Evolutionary conservation across 495 filamentous ascomycete genomes (phyloP).

Genomic region (Penicillium taxi): DNA sequence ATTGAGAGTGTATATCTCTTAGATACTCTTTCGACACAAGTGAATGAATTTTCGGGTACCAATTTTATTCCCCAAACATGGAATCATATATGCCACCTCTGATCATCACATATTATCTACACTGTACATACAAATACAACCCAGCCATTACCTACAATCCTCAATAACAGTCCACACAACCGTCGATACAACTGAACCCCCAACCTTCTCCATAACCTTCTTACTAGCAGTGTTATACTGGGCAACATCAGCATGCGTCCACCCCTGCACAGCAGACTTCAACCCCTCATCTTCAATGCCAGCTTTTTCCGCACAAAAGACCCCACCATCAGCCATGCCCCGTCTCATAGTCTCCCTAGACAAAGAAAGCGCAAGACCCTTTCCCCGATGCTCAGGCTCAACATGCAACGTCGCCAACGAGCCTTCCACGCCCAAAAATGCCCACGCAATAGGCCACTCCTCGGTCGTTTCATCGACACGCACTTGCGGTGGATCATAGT

Average conservation of each 20-base stretch:
- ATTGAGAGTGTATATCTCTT: no score
- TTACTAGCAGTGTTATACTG: constrained; percentile 38
- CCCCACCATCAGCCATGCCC: constrained; percentile 17
- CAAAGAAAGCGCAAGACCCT: constrained; percentile 34
- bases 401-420: constrained; percentile 43
- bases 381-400: constrained; percentile 38
- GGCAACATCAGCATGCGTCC: constrained; percentile 42
- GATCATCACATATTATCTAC: no score
- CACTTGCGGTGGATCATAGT: constrained; percentile 7
- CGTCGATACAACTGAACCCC: constrained; percentile 29
- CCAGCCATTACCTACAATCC: no score
- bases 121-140: no score
- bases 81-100: no score
- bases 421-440: constrained; percentile 42
- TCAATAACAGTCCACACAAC: constrained; percentile 40
- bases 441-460: constrained; percentile 37
- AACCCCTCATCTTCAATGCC: constrained; percentile 4
- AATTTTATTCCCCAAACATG: no score
- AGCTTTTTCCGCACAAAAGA: constrained; percentile 14
- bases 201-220: constrained; percentile 45
- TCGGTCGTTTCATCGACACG: constrained; percentile 1
- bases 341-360: constrained; percentile 27
- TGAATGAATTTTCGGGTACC: no score
- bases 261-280: constrained; percentile 10
- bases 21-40: no score